These are phyloP conservation scores for Elymus sibiricus DNA, from an alignment of 176 grass and related monocot species.

Conservation along the genomic window DNA sequence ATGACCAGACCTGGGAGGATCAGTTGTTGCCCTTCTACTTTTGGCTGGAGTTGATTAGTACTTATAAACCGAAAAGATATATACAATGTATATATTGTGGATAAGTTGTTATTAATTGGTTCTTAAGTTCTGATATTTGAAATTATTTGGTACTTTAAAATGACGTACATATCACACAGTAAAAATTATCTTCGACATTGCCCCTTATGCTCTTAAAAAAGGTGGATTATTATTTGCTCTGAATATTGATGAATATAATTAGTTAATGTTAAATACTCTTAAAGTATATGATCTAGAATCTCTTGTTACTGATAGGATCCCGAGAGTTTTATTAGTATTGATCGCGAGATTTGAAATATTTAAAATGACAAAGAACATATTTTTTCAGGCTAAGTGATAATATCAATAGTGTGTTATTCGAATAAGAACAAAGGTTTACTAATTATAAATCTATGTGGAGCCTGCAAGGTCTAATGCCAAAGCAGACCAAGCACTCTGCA, in stretches of 20 bases:
- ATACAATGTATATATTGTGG: not conserved
- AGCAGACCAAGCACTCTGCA: too few relatives aligned
- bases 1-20: not conserved
- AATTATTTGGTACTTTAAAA: not conserved
- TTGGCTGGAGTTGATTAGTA: not conserved
- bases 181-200: not conserved
- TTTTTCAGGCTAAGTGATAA: too few relatives aligned
- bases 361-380: not conserved
- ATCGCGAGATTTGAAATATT: not conserved
- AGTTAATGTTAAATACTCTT: not conserved
- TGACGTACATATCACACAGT: not conserved
- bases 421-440: too few relatives aligned
- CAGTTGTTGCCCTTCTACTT: not conserved
- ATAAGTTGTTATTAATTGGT: not conserved
- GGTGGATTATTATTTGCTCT: not conserved
- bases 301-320: not conserved
- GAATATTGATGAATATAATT: not conserved
- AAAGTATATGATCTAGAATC: not conserved
- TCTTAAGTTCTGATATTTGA: not conserved
- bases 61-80: not conserved
- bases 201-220: too few relatives aligned
- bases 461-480: too few relatives aligned
- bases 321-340: not conserved
- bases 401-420: too few relatives aligned
- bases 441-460: too few relatives aligned